Percentiles rank a stretch among this genome's conserved stretches.
Conservation (phyloP, 768 basidiomycete species). For the Sistotremastrum niveocremeum region DNA sequence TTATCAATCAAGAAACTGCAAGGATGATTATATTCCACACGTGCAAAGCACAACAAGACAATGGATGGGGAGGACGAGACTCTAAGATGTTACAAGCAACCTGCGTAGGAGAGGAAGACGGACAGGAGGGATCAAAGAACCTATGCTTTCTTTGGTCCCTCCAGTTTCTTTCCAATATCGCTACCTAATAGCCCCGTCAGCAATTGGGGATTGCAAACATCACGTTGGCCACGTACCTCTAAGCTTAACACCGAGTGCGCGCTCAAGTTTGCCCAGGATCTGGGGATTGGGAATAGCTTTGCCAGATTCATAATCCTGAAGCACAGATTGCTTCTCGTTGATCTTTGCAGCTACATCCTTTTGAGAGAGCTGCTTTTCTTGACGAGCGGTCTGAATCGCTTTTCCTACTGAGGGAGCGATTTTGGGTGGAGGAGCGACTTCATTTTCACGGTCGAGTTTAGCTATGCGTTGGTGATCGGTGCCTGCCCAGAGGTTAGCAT, state of each 20-base stretch:
- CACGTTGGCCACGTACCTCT: slow-evolving; percentile 41
- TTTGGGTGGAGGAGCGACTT: slow-evolving; percentile 85
- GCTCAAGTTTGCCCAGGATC: slow-evolving; percentile 81
- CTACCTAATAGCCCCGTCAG: slow-evolving; percentile 29
- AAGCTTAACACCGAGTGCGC: slow-evolving; percentile 74
- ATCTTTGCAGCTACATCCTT: slow-evolving; percentile 88
- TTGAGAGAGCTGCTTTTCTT: slow-evolving; percentile 70
- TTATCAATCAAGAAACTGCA: too few species aligned
- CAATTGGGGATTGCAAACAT: slow-evolving; percentile 1
- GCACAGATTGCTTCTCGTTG: slow-evolving; percentile 81
- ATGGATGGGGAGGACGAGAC: too few species aligned
- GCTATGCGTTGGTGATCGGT: slow-evolving; percentile 91
- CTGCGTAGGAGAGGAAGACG: too few species aligned
- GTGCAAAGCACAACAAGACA: too few species aligned
- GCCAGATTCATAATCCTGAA: slow-evolving; percentile 83
- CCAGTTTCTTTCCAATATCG: slow-evolving; percentile 81
- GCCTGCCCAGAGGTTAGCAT: slow-evolving; percentile 28
- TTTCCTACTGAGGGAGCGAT: slow-evolving; percentile 59
- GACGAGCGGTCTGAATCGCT: slow-evolving; percentile 74
- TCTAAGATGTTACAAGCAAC: too few species aligned
- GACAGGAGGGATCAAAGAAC: slow-evolving; percentile 21
- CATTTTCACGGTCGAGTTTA: slow-evolving; percentile 90
- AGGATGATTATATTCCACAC: too few species aligned
- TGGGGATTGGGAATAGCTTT: slow-evolving; percentile 79
- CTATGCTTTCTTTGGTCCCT: slow-evolving; percentile 61